These are phyloP conservation scores for Multifurca ochricompacta DNA, from an alignment of 768 basidiomycete species.

Conservation along the genomic window DNA sequence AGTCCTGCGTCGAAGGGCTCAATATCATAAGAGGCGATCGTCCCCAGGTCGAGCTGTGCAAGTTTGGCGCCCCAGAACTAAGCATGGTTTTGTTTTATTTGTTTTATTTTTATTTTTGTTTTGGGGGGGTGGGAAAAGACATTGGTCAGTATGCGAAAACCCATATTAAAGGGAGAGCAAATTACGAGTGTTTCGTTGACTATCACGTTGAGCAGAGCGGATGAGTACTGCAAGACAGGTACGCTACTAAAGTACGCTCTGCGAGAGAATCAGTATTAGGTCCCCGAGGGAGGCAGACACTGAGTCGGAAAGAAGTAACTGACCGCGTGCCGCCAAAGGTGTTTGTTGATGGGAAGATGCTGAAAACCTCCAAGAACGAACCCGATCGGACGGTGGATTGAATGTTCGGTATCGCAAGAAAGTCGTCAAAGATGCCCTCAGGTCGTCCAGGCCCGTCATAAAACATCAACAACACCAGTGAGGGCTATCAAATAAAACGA, in stretches of 20 bases:
- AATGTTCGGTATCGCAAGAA: slow-evolving; percentile 9
- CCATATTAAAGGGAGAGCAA: too few relatives aligned
- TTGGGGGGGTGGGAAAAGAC: too few relatives aligned
- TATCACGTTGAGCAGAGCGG: background rate
- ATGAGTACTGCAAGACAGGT: background rate
- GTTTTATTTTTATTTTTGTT: too few relatives aligned
- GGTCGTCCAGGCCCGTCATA: slow-evolving; percentile 22
- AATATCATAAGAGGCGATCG: slow-evolving; percentile 6
- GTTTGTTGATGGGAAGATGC: background rate
- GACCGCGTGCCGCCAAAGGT: background rate
- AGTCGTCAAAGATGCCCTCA: slow-evolving; percentile 20
- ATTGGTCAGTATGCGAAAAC: background rate
- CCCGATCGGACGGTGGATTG: background rate
- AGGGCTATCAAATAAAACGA: slow-evolving; percentile 1
- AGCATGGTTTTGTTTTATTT: too few relatives aligned
- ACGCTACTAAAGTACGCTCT: slow-evolving; percentile 8
- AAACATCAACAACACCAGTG: slow-evolving; percentile 13
- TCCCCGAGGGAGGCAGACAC: too few relatives aligned
- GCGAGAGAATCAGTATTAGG: too few relatives aligned
- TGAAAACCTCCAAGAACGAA: slow-evolving; percentile 6
- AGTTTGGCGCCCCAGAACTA: slow-evolving; percentile 3
- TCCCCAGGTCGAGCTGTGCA: background rate
- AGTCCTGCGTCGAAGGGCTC: slow-evolving; percentile 15
- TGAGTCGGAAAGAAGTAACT: too few relatives aligned
- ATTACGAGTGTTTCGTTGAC: slow-evolving; percentile 6